phyloP scores from a whole-genome alignment of 2,329 filamentous ascomycete genomes.

The Ceratocystis smalleyi region DNA sequence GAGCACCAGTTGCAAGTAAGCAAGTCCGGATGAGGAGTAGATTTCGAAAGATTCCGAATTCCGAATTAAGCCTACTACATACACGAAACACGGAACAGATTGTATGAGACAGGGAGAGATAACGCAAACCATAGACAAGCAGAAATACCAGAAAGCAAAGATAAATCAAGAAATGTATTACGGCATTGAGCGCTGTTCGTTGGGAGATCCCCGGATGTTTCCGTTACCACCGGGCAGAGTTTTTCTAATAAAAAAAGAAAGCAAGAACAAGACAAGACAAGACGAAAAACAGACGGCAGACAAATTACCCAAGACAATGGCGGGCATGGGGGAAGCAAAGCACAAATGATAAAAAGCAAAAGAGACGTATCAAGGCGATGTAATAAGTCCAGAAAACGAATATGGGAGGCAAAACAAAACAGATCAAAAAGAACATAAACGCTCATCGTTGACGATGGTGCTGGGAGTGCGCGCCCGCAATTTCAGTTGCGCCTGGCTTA shows the following conservation, averaged over 20 bases:
- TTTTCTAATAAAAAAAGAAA: neutral
- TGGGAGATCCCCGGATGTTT: neutral
- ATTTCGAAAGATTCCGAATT: too few species aligned
- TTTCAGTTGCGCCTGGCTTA: neutral
- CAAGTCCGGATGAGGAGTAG: too few species aligned
- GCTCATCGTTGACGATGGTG: neutral
- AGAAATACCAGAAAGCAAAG: neutral
- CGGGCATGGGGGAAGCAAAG: neutral
- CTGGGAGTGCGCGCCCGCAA: neutral
- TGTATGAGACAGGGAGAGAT: neutral
- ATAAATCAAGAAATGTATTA: neutral
- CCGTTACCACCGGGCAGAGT: neutral
- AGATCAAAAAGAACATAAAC: slow-evolving; percentile 9
- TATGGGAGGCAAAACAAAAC: slow-evolving; percentile 5
- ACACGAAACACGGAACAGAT: neutral
- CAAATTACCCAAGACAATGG: neutral
- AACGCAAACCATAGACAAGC: neutral
- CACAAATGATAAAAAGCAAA: neutral
- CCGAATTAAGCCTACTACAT: too few species aligned
- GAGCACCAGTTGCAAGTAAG: too few species aligned
- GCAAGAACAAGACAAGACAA: neutral
- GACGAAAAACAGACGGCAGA: neutral
- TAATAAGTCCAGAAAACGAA: neutral
- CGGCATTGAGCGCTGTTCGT: neutral
- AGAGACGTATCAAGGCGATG: neutral